These are phyloP conservation scores for Viola odorata DNA, from an alignment of 345 rosid genomes.

Conservation along the genomic window DNA sequence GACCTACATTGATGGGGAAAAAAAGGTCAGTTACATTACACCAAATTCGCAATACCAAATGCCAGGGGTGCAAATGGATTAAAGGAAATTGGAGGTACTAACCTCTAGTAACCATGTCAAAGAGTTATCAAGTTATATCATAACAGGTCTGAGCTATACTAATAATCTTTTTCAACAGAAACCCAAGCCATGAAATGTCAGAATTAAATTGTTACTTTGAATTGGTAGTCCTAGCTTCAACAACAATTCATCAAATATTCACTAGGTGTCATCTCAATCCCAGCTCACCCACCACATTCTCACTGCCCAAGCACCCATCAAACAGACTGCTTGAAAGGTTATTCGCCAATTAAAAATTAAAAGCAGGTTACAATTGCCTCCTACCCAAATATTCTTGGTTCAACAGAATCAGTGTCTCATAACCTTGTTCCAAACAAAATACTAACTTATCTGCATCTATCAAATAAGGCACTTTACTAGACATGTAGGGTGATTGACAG, in stretches of 20 bases:
- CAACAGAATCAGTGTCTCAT: not conserved
- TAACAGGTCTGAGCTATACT: not conserved
- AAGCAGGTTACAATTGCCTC: not conserved
- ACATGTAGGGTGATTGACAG: too few species aligned
- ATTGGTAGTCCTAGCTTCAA: not conserved
- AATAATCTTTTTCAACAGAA: not conserved
- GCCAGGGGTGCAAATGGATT: too few species aligned
- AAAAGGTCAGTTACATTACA: slow-evolving; percentile 6
- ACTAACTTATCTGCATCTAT: too few species aligned
- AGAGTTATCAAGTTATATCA: not conserved
- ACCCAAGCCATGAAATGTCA: not conserved
- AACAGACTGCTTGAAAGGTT: not conserved
- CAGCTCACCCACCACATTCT: slow-evolving; percentile 2
- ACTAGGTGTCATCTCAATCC: not conserved
- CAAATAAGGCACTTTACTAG: too few species aligned
- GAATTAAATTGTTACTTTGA: not conserved
- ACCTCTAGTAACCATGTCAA: not conserved
- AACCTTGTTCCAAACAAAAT: too few species aligned
- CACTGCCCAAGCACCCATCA: not conserved
- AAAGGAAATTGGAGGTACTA: not conserved
- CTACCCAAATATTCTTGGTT: not conserved
- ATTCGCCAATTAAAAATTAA: not conserved
- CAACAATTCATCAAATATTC: not conserved
- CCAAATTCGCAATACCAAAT: not conserved
- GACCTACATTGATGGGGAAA: slow-evolving; percentile 48